Conservation (phyloP, 148 eudicot species). For the Gaultheria prostrata region DNA sequence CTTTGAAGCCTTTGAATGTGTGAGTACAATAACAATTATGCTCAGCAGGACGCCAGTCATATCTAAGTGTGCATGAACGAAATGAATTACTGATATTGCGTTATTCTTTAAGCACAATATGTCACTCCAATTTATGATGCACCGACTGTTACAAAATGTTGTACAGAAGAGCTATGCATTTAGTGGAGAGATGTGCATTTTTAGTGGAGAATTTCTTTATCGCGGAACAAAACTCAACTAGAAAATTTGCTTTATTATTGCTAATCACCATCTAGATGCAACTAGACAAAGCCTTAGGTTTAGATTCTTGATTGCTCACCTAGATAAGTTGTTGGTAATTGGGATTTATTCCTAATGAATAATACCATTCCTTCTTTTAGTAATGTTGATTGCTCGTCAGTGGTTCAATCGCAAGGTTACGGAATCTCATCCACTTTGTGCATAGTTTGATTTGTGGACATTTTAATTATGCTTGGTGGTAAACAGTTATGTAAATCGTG, state of each 20-base stretch:
- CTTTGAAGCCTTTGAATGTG: neutral
- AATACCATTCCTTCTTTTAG: slow-evolving; percentile 12
- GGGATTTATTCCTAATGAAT: slow-evolving; percentile 30
- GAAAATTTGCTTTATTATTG: slow-evolving; percentile 16
- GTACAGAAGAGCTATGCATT: neutral
- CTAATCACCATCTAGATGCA: slow-evolving; percentile 14
- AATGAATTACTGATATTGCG: neutral
- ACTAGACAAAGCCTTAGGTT: slow-evolving; percentile 8
- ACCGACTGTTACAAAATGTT: neutral
- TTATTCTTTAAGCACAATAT: neutral
- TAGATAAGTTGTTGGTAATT: slow-evolving; percentile 19
- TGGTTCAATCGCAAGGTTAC: slow-evolving; percentile 24
- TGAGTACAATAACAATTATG: neutral
- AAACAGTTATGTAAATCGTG: slow-evolving; percentile 19
- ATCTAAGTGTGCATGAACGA: neutral
- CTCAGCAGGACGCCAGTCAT: neutral
- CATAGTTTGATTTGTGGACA: slow-evolving; percentile 19
- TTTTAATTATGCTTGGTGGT: slow-evolving; percentile 21
- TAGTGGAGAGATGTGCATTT: no score
- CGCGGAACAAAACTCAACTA: slow-evolving; percentile 4
- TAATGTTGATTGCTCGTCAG: slow-evolving; percentile 14
- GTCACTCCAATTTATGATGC: slow-evolving; percentile 10
- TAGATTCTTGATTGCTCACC: slow-evolving; percentile 14
- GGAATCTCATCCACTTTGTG: slow-evolving; percentile 40
- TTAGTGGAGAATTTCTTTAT: slow-evolving; percentile 22